Conservation (phyloP, 257 asterid species). For the Solanum stenotomum region DNA sequence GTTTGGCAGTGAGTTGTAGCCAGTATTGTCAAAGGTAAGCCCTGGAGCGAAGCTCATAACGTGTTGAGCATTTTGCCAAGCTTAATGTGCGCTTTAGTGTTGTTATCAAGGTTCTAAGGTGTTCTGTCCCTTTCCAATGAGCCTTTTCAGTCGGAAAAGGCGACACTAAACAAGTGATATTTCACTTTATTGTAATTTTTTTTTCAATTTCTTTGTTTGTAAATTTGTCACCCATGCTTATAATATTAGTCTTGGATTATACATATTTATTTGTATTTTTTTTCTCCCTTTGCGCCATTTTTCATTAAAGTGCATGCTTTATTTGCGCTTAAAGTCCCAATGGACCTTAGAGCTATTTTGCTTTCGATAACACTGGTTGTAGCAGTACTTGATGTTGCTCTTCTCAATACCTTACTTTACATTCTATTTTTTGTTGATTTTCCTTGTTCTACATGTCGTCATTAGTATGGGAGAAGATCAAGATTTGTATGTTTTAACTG, state of each 20-base stretch:
- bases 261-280: not conserved
- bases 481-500: not conserved
- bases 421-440: not conserved
- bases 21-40: not conserved
- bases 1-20: not conserved
- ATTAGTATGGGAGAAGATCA: not conserved
- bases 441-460: not conserved
- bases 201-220: not conserved
- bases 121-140: not conserved
- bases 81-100: not conserved
- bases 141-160: not conserved
- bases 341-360: not conserved
- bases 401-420: not conserved
- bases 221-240: not conserved
- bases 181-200: not conserved
- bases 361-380: not conserved
- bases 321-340: not conserved
- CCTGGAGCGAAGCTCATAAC: not conserved
- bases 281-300: not conserved
- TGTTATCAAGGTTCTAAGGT: not conserved
- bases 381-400: not conserved
- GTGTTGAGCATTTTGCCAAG: not conserved
- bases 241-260: not conserved
- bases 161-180: not conserved
- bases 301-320: not conserved